These are phyloP conservation scores for Trichoderma sp. DNA, from an alignment of 2,329 filamentous ascomycete genomes.

Conservation along the genomic window DNA sequence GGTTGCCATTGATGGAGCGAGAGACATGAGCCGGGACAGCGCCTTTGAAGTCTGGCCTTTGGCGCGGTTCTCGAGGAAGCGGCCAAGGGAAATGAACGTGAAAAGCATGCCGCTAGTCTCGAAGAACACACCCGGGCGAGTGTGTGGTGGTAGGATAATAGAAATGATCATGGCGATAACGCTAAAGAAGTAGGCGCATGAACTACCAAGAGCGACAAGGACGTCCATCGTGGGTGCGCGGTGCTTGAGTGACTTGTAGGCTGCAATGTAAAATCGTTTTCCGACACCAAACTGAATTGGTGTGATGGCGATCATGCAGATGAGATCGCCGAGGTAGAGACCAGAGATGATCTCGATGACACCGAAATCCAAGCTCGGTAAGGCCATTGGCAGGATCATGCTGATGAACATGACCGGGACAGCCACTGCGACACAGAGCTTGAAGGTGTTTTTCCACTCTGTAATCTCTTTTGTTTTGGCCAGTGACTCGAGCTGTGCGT, in stretches of 20 bases:
- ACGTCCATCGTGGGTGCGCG: conserved; percentile 97
- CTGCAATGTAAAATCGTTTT: conserved; percentile 88
- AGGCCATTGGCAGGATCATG: conserved; percentile 91
- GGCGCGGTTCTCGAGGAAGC: conserved; percentile 90
- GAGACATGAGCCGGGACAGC: conserved; percentile 89
- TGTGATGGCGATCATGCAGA: conserved; percentile 82
- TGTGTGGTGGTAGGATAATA: conserved; percentile 73
- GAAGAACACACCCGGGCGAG: conserved; percentile 84
- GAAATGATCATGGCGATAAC: conserved; percentile 84
- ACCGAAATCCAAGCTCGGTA: conserved; percentile 78
- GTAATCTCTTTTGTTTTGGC: conserved; percentile 96
- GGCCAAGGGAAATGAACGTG: conserved; percentile 88
- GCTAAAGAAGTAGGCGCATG: conserved; percentile 95
- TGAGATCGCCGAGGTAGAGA: conserved; percentile 83
- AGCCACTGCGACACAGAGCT: conserved; percentile 76
- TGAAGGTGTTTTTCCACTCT: conserved; percentile 85
- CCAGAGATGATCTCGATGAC: conserved; percentile 68
- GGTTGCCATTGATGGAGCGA: conserved; percentile 94
- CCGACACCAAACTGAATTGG: conserved; percentile 97
- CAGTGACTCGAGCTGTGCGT: conserved; percentile 92
- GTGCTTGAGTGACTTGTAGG: conserved; percentile 92
- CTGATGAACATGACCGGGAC: conserved; percentile 88
- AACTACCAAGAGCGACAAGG: conserved; percentile 89
- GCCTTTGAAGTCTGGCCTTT: conserved; percentile 97
- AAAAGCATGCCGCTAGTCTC: conserved; percentile 99